Percentiles rank a stretch among this genome's conserved stretches.
phyloP scores from a whole-genome alignment of 2,329 filamentous ascomycete species.

The Atkinsonella texensis region DNA sequence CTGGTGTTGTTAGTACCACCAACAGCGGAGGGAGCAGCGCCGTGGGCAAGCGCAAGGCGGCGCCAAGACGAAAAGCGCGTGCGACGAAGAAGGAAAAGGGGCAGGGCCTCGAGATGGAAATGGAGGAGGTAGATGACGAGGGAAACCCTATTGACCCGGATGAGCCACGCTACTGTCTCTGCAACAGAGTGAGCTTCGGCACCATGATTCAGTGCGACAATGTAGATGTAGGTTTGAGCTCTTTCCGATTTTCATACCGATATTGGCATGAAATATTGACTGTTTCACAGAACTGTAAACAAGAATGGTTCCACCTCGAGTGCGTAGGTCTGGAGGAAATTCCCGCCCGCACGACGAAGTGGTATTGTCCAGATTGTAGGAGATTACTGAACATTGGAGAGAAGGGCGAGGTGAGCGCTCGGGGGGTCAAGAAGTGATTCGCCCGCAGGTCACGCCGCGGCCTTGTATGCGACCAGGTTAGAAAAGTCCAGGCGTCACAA shows the following conservation, averaged over 20 bases:
- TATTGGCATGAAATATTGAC: background rate
- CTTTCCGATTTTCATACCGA: conserved; percentile 8
- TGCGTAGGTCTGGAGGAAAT: conserved; percentile 60
- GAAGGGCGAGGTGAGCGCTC: conserved; percentile 49
- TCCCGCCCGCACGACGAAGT: conserved; percentile 63
- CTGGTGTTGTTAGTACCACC: conserved; percentile 55
- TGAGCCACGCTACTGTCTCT: conserved; percentile 66
- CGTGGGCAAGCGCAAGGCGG: conserved; percentile 59
- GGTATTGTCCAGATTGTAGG: conserved; percentile 73
- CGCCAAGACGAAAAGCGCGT: conserved; percentile 52
- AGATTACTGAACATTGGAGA: conserved; percentile 49
- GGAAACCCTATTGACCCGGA: conserved; percentile 61
- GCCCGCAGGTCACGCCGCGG: background rate
- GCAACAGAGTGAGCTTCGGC: conserved; percentile 69
- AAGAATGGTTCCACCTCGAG: conserved; percentile 76
- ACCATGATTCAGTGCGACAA: conserved; percentile 80
- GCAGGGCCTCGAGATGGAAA: conserved; percentile 28
- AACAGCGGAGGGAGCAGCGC: conserved; percentile 51
- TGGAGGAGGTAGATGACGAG: conserved; percentile 54
- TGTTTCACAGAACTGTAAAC: conserved; percentile 48
- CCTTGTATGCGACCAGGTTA: background rate
- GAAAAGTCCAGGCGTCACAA: background rate
- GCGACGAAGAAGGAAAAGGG: conserved; percentile 36
- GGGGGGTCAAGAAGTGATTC: conserved; percentile 37
- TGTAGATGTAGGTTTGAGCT: conserved; percentile 44